These are phyloP conservation scores for Mucor lusitanicus DNA, from an alignment of 371 early-diverging fungal genomes.

Conservation along the genomic window DNA sequence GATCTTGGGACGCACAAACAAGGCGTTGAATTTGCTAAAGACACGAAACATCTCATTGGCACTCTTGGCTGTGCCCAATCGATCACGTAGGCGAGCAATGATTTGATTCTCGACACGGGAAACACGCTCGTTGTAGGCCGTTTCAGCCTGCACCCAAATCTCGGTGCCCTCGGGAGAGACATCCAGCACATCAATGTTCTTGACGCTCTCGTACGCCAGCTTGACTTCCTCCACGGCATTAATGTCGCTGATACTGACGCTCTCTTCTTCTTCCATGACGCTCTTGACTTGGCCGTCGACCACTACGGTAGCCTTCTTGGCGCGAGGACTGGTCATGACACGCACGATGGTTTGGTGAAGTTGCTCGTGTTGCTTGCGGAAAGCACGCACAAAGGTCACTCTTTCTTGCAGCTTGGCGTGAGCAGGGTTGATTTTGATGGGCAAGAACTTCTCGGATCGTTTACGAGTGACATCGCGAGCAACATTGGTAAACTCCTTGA, in stretches of 20 bases:
- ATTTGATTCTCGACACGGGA: conserved; percentile 97
- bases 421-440: conserved; percentile 90
- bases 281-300: conserved; percentile 54
- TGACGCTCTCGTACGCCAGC: conserved; percentile 91
- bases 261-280: conserved; percentile 59
- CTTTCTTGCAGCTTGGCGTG: conserved; percentile 96
- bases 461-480: conserved; percentile 96
- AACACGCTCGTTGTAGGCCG: conserved; percentile 93
- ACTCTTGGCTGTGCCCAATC: conserved; percentile 92
- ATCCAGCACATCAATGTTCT: conserved; percentile 94
- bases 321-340: conserved; percentile 82
- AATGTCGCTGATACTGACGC: conserved; percentile 65
- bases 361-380: conserved; percentile 96
- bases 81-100: conserved; percentile 91
- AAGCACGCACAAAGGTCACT: conserved; percentile 83
- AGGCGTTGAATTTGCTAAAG: conserved; percentile 97
- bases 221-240: conserved; percentile 90
- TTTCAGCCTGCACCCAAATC: conserved; percentile 91
- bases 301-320: conserved; percentile 53
- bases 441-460: conserved; percentile 91
- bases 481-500: conserved; percentile 93
- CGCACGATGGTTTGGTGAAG: conserved; percentile 91
- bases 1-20: conserved; percentile 98
- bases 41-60: conserved; percentile 99
- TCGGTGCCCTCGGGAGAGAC: conserved; percentile 94